phyloP scores from a whole-genome alignment of 805 yeast species.

The Candida incommunis region DNA sequence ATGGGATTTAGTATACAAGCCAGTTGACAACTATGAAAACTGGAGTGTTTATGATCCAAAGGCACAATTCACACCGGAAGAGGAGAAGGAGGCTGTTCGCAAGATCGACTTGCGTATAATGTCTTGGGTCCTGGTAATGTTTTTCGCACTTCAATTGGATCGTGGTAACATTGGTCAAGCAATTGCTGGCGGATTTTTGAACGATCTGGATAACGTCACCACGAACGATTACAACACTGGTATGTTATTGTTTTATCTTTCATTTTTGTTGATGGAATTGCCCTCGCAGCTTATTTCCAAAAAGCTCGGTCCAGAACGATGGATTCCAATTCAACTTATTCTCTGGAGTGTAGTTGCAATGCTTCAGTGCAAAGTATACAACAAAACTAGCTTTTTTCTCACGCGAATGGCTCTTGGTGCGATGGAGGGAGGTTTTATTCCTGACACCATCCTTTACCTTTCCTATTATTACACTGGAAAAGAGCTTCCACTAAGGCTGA shows the following conservation, averaged over 20 bases:
- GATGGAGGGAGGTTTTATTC: conserved; percentile 50
- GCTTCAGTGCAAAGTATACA: conserved; percentile 30
- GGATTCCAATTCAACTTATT: conserved; percentile 45
- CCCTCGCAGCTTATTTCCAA: conserved; percentile 59
- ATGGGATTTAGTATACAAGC: not conserved
- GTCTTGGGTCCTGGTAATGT: conserved; percentile 40
- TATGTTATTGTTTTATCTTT: conserved; percentile 36
- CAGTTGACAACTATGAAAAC: conserved; percentile 32
- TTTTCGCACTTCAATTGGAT: conserved; percentile 42
- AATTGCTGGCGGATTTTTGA: conserved; percentile 37
- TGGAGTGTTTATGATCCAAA: conserved; percentile 38
- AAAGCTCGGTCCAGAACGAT: conserved; percentile 44
- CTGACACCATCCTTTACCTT: conserved; percentile 45
- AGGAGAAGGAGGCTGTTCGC: conserved; percentile 31
- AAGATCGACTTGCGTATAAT: conserved; percentile 41
- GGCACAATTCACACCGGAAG: conserved; percentile 33
- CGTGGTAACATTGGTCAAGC: conserved; percentile 43
- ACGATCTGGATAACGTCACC: conserved; percentile 32
- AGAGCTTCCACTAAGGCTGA: conserved; percentile 41
- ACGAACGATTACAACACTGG: conserved; percentile 46
- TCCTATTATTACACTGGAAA: conserved; percentile 45
- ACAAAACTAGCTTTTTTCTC: conserved; percentile 29
- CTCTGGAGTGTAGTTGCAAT: conserved; percentile 44
- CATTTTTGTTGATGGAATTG: conserved; percentile 42
- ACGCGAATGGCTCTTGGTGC: conserved; percentile 41